These are phyloP conservation scores for Backusella liffmaniae DNA, from an alignment of 192 early-diverging fungal species.

Conservation along the genomic window DNA sequence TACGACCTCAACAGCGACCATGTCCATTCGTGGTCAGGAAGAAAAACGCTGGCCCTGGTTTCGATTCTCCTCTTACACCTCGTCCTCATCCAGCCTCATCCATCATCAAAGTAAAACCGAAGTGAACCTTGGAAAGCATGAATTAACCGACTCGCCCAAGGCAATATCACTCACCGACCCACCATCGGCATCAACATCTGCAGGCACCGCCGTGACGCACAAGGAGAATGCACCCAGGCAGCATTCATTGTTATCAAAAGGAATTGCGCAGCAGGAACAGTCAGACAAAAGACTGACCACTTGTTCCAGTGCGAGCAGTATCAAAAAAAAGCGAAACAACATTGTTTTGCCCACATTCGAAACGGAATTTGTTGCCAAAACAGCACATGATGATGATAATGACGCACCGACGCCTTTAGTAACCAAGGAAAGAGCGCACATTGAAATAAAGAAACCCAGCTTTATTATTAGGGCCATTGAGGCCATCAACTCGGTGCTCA, in stretches of 20 bases:
- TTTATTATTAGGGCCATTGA: not conserved
- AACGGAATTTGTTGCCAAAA: slow-evolving; percentile 20
- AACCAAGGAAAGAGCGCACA: not conserved
- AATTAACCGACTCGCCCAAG: not conserved
- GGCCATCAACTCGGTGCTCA: slow-evolving; percentile 1
- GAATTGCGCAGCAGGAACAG: not conserved
- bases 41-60: slow-evolving; percentile 4
- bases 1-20: not conserved
- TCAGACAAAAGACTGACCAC: not conserved
- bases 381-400: not conserved
- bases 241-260: not conserved
- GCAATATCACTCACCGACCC: not conserved
- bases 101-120: not conserved
- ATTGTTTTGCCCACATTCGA: slow-evolving; percentile 31
- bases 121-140: not conserved
- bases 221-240: not conserved
- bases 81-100: not conserved
- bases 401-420: too few relatives aligned
- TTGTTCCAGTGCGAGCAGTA: not conserved
- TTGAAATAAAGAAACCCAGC: not conserved
- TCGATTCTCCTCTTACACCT: not conserved
- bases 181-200: not conserved
- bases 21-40: not conserved
- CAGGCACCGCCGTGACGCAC: not conserved
- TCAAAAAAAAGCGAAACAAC: slow-evolving; percentile 15